These are phyloP conservation scores for Fusarium irregulare DNA, from an alignment of 2,329 filamentous ascomycete genomes.

Conservation along the genomic window DNA sequence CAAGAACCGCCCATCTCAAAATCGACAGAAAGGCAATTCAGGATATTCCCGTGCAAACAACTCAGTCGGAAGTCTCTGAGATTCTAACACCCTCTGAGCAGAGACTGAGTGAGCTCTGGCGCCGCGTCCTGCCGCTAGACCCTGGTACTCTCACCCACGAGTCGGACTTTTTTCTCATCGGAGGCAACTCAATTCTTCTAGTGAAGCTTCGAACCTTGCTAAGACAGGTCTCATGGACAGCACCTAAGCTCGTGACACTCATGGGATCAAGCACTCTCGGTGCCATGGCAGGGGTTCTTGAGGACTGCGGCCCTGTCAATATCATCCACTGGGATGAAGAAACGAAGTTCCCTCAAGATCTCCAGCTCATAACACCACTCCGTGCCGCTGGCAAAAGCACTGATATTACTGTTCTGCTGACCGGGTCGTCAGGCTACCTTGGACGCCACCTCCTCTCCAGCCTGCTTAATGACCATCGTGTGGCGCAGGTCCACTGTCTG, in stretches of 20 bases:
- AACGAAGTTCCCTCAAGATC: background rate
- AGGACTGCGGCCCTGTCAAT: background rate
- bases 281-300: background rate
- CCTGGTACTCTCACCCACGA: background rate
- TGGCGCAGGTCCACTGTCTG: background rate
- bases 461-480: background rate
- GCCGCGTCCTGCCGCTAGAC: background rate
- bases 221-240: background rate
- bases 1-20: background rate
- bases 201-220: background rate
- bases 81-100: background rate
- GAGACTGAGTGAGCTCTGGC: background rate
- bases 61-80: background rate
- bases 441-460: background rate
- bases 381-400: background rate
- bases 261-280: background rate
- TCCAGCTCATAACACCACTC: background rate
- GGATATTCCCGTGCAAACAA: background rate
- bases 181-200: background rate
- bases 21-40: conserved; percentile 1
- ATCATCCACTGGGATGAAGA: background rate
- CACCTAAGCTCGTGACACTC: background rate
- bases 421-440: background rate
- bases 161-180: conserved; percentile 12
- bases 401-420: background rate